Evolutionary conservation across 2,329 filamentous ascomycete species (phyloP).

Genomic region (Trichophyton benhamiae): DNA sequence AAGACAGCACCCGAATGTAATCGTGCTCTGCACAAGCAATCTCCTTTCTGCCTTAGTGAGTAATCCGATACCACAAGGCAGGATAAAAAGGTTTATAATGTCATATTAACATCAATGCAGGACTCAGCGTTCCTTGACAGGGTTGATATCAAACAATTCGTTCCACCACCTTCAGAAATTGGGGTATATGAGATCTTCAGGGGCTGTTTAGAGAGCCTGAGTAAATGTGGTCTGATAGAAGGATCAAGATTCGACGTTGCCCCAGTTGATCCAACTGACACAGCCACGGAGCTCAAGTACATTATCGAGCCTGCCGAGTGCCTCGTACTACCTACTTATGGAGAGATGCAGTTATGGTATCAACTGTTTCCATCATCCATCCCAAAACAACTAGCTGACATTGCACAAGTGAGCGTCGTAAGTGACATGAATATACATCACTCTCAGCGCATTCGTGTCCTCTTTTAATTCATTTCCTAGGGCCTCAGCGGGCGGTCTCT

Average conservation of each 20-base stretch:
- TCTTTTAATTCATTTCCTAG: conserved; percentile 7
- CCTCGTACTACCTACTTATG: conserved; percentile 18
- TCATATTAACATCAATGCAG: conserved; percentile 8
- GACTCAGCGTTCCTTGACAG: conserved; percentile 40
- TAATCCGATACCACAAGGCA: neutral
- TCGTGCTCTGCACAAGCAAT: conserved; percentile 42
- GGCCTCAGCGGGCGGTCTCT: conserved; percentile 34
- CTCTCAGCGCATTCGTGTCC: neutral
- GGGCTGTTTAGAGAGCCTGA: conserved; percentile 36
- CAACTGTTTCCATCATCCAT: conserved; percentile 19
- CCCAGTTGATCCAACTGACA: conserved; percentile 16
- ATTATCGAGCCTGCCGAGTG: conserved; percentile 15
- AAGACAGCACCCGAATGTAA: conserved; percentile 31
- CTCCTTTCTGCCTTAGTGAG: conserved; percentile 32
- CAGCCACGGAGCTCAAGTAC: conserved; percentile 21
- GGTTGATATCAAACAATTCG: conserved; percentile 36
- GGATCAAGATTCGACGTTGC: conserved; percentile 20
- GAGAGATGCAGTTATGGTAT: conserved; percentile 22
- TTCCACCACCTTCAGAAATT: conserved; percentile 29
- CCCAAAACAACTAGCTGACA: conserved; percentile 20
- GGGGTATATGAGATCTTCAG: conserved; percentile 39
- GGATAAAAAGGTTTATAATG: neutral
- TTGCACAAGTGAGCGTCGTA: conserved; percentile 21
- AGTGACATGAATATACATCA: conserved; percentile 9
- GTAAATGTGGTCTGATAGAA: conserved; percentile 26